Evolutionary conservation across 2,329 filamentous ascomycete species (phyloP), one percentile per base, ranked within the genome.

Genomic region (Verticillium isaacii): DNA sequence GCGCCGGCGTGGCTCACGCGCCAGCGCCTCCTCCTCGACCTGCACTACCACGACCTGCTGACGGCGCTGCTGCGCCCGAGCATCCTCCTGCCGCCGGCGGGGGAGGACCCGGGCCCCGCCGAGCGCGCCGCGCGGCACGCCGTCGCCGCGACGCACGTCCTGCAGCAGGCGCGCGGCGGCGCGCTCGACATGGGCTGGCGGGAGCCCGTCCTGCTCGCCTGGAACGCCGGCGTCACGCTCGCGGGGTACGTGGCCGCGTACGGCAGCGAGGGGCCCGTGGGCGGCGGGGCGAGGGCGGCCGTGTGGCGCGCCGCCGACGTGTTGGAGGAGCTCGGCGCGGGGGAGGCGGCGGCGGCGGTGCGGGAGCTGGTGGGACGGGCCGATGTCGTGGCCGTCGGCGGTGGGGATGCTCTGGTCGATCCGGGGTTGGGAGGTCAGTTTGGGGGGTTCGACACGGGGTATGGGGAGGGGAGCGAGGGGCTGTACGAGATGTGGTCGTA

Each of bases 1-100:
- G 71, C 72, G 1, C 77, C 79, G 2, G 62, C 72, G 2, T 80
- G 79, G 78, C 67, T 80, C 2, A 77, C 80, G 62, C 73, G 70
- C 12, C 71, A 73, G 36, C 77, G 78, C 2, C 65, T 81, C 0
- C 66, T 77, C 5, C 70, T 81, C 1, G 78, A 81, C 62, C 65
- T 80, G 0, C 67, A 75, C 25, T 81, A 80, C 58, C 78, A 80
- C 61, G 73, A 74, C 32, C 65, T 79, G 1, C 34, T 39, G 8
- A 9, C 29, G 36, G 25, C 56, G 9, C 56, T 58, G 12, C 36
- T 37, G 19, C 36, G 56, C n/a, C 23, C 56, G 5, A 23, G 32
- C 56, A 58, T 41, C 36, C 19, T 32, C 36, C 25, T 58, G 5
- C 56, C 56, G 19, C 19, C 45, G 8, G n/a, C 45, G 23, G 45